Evolutionary conservation across 2,329 filamentous ascomycete genomes (phyloP), one percentile per base, ranked within the genome.

Genomic region (Curvularia sp.): DNA sequence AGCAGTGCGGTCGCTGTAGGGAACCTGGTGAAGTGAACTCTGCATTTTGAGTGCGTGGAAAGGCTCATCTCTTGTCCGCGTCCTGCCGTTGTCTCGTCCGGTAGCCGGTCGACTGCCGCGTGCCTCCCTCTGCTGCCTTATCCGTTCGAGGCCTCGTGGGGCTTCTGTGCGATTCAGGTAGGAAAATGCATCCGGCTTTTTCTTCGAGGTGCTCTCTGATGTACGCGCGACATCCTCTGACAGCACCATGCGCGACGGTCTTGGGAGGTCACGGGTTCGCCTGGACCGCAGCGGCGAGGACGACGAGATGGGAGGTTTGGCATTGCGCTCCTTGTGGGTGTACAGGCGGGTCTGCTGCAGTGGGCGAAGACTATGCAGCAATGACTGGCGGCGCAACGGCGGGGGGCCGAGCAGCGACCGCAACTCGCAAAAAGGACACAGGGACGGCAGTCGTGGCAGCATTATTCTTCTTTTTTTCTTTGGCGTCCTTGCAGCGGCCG

Each of bases 31-130:
- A 63, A 98, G 81, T 1, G 90, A 84, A 50, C 88, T 87, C 75
- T 97, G 94, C 94, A 98, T 98, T 80, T 96, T 97, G 76, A 98
- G 82, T 4, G 94, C 93, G 74, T 96, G 93, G 77, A 86, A 90
- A 7, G 84, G 78, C 48, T 83, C 81, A 21, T 81, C 80, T 38
- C 57, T 80, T 76, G 61, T 59, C 47, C 66, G 62, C 52, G 67
- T 59, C 56, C 67, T 73, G 41, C 65, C 66, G 32, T 65, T 59
- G 46, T 68, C 61, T n/a, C 64, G 60, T 8, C 54, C 68, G 6
- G 57, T 59, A 45, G 55, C 55, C 41, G 57, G 46, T 50, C 43
- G 52, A 36, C 52, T 52, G 27, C 42, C 64, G 49, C 23, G 60
- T 34, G 41, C 54, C 49, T 43, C 54, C 48, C 63, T 48, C 25